Evolutionary conservation across 1,284 basidiomycete genomes (phyloP).

Genomic region (Ganoderma meredithae): DNA sequence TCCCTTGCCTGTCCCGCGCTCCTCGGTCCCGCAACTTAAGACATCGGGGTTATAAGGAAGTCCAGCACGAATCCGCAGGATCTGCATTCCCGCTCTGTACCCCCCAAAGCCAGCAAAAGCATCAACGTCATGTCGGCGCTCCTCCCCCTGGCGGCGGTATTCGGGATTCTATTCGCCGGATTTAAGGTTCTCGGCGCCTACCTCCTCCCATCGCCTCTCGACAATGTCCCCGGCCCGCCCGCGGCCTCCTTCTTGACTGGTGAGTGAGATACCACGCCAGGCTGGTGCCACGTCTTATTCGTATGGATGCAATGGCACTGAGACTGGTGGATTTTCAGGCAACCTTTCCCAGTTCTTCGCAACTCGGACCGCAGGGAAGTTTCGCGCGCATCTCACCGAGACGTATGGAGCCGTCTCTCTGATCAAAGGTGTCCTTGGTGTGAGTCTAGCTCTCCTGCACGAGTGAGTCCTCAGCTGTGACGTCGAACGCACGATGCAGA

Average conservation of each 20-base stretch:
- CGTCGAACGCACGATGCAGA: constrained; percentile 3
- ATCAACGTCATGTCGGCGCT: not conserved
- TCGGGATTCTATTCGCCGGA: not conserved
- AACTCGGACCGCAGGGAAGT: not conserved
- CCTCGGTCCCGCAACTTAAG: not conserved
- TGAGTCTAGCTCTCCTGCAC: not conserved
- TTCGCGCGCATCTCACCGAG: not conserved
- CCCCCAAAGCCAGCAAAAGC: not conserved
- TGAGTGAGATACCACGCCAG: not conserved
- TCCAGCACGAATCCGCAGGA: not conserved
- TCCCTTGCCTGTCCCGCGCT: not conserved
- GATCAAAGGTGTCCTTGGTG: not conserved
- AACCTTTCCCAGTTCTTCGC: not conserved
- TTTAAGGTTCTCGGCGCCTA: not conserved
- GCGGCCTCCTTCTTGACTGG: not conserved
- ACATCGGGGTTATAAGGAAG: not conserved
- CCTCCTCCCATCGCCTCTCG: not conserved
- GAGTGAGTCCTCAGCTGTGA: not conserved
- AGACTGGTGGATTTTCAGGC: not conserved
- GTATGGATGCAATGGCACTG: not conserved
- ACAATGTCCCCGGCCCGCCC: not conserved
- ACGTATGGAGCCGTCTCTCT: constrained; percentile 1
- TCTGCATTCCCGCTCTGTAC: not conserved
- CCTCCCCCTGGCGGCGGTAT: not conserved
- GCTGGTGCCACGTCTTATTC: no score